These are phyloP conservation scores for Corylus americana DNA, from an alignment of 306 rosid genomes.

Conservation along the genomic window DNA sequence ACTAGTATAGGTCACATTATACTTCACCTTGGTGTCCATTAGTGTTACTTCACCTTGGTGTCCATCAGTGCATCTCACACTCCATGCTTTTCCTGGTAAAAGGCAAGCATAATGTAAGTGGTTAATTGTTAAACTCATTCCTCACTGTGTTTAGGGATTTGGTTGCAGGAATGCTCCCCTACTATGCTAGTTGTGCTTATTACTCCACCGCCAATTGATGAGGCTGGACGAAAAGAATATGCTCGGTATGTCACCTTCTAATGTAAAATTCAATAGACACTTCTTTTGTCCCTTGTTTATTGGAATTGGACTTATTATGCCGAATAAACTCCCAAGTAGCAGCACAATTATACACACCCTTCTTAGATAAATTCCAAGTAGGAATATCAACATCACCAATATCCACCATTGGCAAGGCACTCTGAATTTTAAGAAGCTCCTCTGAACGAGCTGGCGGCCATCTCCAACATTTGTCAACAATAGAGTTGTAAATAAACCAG, in stretches of 20 bases:
- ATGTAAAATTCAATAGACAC: constrained; percentile 16
- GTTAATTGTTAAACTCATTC: constrained; percentile 16
- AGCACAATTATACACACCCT: no score
- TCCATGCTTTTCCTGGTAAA: neutral
- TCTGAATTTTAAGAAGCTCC: no score
- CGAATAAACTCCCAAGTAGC: no score
- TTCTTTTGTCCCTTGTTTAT: constrained; percentile 14
- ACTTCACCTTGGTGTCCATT: neutral
- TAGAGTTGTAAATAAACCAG: no score
- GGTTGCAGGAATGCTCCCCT: constrained; percentile 68
- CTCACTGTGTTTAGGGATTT: constrained; percentile 27
- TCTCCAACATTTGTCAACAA: no score
- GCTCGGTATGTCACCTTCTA: constrained; percentile 51
- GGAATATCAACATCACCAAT: no score
- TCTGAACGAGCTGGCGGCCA: no score
- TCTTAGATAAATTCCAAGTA: no score
- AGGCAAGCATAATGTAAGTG: neutral
- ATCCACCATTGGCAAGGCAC: no score
- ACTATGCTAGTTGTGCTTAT: constrained; percentile 68
- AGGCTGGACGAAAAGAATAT: constrained; percentile 68
- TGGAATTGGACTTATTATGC: neutral
- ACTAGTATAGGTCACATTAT: neutral
- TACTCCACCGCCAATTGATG: constrained; percentile 84
- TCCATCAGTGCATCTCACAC: neutral
- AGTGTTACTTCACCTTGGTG: neutral